Percentiles rank a stretch among this genome's conserved stretches.
Evolutionary conservation across 768 basidiomycete species (phyloP).

Genomic region (Suillus luteus): DNA sequence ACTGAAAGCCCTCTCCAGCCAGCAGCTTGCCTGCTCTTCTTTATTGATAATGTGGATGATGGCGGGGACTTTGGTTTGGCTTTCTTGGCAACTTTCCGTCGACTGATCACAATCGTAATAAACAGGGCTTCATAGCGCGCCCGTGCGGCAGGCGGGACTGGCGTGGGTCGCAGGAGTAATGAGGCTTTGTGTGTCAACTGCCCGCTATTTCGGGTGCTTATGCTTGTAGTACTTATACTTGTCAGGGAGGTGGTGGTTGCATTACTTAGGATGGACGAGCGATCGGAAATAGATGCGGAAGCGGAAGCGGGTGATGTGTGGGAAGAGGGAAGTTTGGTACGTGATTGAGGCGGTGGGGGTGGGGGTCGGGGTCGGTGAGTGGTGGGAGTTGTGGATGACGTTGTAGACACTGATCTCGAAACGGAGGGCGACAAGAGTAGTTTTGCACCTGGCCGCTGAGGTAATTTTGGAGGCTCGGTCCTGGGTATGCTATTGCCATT

Average conservation of each 20-base stretch:
- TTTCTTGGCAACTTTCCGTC: slow-evolving; percentile 39
- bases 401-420: slow-evolving; percentile 35
- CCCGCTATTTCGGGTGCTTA: slow-evolving; percentile 25
- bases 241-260: slow-evolving; percentile 42
- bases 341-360: slow-evolving; percentile 36
- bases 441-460: slow-evolving; percentile 43
- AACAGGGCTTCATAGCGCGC: slow-evolving; percentile 72
- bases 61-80: slow-evolving; percentile 38
- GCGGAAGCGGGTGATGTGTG: slow-evolving; percentile 40
- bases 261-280: slow-evolving; percentile 60
- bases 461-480: slow-evolving; percentile 47
- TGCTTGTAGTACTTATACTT: slow-evolving; percentile 31
- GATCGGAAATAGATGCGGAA: slow-evolving; percentile 54
- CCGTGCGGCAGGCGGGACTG: slow-evolving; percentile 64
- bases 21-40: slow-evolving; percentile 55
- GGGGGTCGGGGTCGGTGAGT: slow-evolving; percentile 45
- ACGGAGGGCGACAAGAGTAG: slow-evolving; percentile 29
- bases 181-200: slow-evolving; percentile 27
- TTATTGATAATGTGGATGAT: slow-evolving; percentile 20
- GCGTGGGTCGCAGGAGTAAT: slow-evolving; percentile 56
- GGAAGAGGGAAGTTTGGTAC: slow-evolving; percentile 35
- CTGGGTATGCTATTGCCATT: slow-evolving; percentile 32
- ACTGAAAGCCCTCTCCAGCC: slow-evolving; percentile 78
- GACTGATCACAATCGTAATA: slow-evolving; percentile 54
- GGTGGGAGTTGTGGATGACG: slow-evolving; percentile 38